A percentile compares a stretch with the other conserved stretches of the same genome.
Evolutionary conservation across 2,329 filamentous ascomycete genomes (phyloP).

Genomic region (Ophiostoma himal-ulmi): DNA sequence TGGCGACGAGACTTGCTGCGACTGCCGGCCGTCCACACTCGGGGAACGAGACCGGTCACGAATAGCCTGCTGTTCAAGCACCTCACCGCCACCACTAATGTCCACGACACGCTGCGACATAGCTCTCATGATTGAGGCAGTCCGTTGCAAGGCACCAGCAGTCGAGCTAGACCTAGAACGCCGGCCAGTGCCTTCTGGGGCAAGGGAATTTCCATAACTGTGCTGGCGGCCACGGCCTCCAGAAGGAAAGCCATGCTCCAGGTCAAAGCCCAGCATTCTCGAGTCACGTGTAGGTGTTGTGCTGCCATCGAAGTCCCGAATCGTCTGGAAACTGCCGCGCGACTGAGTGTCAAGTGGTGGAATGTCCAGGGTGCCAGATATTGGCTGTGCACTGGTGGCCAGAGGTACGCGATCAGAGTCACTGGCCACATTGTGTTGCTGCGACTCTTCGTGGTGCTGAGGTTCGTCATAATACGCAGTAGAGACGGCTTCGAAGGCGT

Average conservation of each 20-base stretch:
- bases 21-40: conserved; percentile 47
- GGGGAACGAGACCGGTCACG: conserved; percentile 54
- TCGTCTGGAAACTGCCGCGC: conserved; percentile 53
- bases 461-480: conserved; percentile 42
- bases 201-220: conserved; percentile 53
- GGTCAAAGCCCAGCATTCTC: conserved; percentile 49
- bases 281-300: conserved; percentile 39
- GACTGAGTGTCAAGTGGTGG: conserved; percentile 38
- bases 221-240: conserved; percentile 44
- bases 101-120: conserved; percentile 99
- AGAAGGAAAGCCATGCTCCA: conserved; percentile 53
- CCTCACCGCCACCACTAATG: conserved; percentile 84
- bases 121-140: conserved; percentile 69
- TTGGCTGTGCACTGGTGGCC: conserved; percentile 51
- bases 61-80: conserved; percentile 65
- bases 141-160: conserved; percentile 59
- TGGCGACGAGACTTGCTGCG: conserved; percentile 40
- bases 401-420: conserved; percentile 57
- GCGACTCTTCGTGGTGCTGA: conserved; percentile 29
- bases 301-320: conserved; percentile 51
- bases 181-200: conserved; percentile 44
- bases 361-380: conserved; percentile 44
- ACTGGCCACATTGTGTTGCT: conserved; percentile 35
- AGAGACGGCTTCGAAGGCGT: conserved; percentile 32
- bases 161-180: conserved; percentile 59